Base-by-base conservation (phyloP, 2,329 filamentous ascomycete species). In the Calonectria pteridis region DNA sequence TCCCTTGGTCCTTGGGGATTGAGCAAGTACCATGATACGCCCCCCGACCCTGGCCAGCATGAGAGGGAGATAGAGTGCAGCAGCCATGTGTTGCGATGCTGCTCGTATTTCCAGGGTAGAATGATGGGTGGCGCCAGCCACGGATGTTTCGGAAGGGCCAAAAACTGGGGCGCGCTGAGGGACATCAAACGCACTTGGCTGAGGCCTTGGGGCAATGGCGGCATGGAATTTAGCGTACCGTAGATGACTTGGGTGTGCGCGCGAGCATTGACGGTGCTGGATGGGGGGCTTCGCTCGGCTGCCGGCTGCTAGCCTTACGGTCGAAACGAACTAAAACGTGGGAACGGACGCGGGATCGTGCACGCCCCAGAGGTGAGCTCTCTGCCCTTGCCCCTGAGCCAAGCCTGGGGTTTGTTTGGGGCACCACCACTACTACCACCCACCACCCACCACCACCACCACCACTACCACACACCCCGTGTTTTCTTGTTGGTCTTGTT, bases 261-360 rank as follows among this genome's bases (percentile, higher is more conserved):
- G 14, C n/a, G 14, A 26, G 59, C 59, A 46, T 64, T 46, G 59
- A 49, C 40, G 28, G 33, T n/a, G 13, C 29, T 18, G 23, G 50
- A 33, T 18, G 18, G 29, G 16, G 46, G 26, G 9, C 18, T 6
- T 62, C 33, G 55, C 55, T 62, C 55, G 55, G 55, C 35, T 62
- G 14, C 55, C 55, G 55, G 55, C 35, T 64, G 26, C 26, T 64
- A 64, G 59, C 59, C 37, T 49, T 31, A 33, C 59, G 59, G 26
- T 49, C 40, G 37, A 64, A 64, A 64, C 59, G 37, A 64, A 64
- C 40, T 64, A 64, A 64, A 64, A 64, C 59, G 59, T 64, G 59
- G 59, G 59, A 64, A 64, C 59, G 37, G 59, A 64, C 59, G 33
- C 37, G 59, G 55, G 20, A 62, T 62, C 33, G 55, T 62, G 55